phyloP scores from a whole-genome alignment of 1,139 yeast genomes.

The Meyerozyma elateridarum region DNA sequence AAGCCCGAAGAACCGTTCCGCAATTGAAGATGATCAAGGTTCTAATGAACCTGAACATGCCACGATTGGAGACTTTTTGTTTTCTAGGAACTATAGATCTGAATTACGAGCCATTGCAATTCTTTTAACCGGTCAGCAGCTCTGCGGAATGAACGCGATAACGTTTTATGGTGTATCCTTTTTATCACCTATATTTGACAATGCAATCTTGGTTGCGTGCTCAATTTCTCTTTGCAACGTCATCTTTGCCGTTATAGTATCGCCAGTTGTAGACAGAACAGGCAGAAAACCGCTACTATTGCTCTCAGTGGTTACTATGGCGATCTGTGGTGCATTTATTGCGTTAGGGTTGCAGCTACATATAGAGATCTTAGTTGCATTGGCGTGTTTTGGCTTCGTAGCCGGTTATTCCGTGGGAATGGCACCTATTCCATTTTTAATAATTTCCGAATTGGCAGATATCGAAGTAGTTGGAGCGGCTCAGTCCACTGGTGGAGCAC shows the following conservation, averaged over 20 bases:
- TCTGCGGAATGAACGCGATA: conserved; percentile 39
- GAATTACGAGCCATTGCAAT: conserved; percentile 28
- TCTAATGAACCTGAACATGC: conserved; percentile 28
- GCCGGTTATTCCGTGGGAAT: conserved; percentile 18
- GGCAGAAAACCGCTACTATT: conserved; percentile 19
- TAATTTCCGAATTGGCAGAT: conserved; percentile 19
- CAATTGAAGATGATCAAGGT: conserved; percentile 10
- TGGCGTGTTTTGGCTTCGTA: conserved; percentile 18
- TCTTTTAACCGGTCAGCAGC: conserved; percentile 37
- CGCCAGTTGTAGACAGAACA: conserved; percentile 18
- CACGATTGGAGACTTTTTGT: conserved; percentile 22
- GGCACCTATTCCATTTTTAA: conserved; percentile 26
- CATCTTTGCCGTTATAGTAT: conserved; percentile 21
- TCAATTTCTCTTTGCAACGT: conserved; percentile 30
- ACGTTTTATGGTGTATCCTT: conserved; percentile 38
- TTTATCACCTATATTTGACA: conserved; percentile 18
- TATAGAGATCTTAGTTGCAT: conserved; percentile 12
- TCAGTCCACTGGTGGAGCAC: conserved; percentile 19
- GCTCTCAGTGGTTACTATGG: conserved; percentile 13
- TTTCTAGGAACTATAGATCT: conserved; percentile 17
- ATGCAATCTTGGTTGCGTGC: conserved; percentile 26
- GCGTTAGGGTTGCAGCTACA: conserved; percentile 13
- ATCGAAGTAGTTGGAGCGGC: conserved; percentile 19
- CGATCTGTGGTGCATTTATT: conserved; percentile 13
- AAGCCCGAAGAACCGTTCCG: background rate